Evolutionary conservation across 306 rosid genomes (phyloP), one percentile per base, ranked within the genome.

Genomic region (Cucurbita moschata): DNA sequence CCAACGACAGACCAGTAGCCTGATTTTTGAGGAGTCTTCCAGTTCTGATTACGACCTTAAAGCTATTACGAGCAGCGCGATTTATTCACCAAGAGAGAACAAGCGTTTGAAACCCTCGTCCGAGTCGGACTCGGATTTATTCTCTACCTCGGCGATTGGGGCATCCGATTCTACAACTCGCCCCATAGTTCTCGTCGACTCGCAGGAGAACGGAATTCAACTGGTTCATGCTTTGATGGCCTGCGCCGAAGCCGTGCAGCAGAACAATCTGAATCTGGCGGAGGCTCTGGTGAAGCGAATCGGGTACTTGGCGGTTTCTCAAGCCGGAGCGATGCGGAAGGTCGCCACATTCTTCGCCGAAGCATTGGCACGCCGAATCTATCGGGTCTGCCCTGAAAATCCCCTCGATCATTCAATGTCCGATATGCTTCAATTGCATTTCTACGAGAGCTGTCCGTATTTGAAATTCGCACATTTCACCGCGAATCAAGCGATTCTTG

Each of bases 381-480:
- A 85, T 58, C 18, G 86, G 3, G 70, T 87, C 10, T 85, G 81
- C 72, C 92, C 96, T 0, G 79, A 73, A 44, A 56, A 76, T 30
- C 82, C 90, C 1, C 78, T 83, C 13, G 87, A 93, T 70, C 84
- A 82, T 15, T 79, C 90, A 1, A 46, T 84, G 43, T 79, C 90
- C 16, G 95, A 94, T 38, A 16, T 83, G 47, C 88, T 94, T 0
- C 97, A 91, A 84, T 84, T 85, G 80, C 95, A 94, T 77, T 94
- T 94, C 81, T 94, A 94, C 82, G 99, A 94, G 72, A 83, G 91
- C 51, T 86, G 96, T 10, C 99, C 99, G 0, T 91, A 91, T 57
- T 83, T 91, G 37, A 94, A 94, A 70, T 94, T 94, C 80, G 99
- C 99, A 0, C 99, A 91, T 71, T 94, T 94, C 88, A 94, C 99